phyloP scores from a whole-genome alignment of 164 flowering plant species.

The Berberis vulgaris region DNA sequence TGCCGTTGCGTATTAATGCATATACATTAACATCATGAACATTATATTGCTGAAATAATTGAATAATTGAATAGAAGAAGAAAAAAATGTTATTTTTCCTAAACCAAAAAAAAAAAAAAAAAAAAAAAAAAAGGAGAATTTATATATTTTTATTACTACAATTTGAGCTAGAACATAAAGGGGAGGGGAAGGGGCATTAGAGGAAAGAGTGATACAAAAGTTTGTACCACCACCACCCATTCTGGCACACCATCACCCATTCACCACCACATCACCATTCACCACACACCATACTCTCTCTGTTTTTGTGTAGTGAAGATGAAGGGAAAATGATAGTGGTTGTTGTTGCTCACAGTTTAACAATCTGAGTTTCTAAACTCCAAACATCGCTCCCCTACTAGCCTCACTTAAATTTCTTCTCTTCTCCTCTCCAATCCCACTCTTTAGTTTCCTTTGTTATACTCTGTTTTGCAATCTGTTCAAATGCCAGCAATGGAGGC shows the following conservation, averaged over 20 bases:
- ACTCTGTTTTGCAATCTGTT: conserved; percentile 8
- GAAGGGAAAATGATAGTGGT: conserved; percentile 65
- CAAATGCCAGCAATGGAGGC: conserved; percentile 15
- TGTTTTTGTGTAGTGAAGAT: conserved; percentile 34
- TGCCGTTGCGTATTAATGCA: too few species aligned
- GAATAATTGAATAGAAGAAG: too few species aligned
- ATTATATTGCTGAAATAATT: too few species aligned
- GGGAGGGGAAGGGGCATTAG: conserved; percentile 17
- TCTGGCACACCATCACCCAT: conserved; percentile 4
- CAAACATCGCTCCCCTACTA: conserved; percentile 23
- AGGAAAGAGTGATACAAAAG: conserved; percentile 46
- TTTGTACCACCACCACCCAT: conserved; percentile 6
- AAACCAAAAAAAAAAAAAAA: neutral
- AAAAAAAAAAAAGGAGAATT: neutral
- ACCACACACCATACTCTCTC: neutral
- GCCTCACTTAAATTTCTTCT: conserved; percentile 13
- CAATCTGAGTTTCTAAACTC: conserved; percentile 8
- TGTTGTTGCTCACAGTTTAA: conserved; percentile 30
- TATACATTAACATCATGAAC: too few species aligned
- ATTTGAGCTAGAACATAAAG: neutral
- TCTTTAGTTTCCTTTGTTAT: neutral
- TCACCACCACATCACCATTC: neutral
- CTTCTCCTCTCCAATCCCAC: conserved; percentile 6
- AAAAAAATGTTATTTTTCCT: too few species aligned
- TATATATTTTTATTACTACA: neutral